Evolutionary conservation across 129 eudicot species (phyloP).

Genomic region (Flaveria linearis): DNA sequence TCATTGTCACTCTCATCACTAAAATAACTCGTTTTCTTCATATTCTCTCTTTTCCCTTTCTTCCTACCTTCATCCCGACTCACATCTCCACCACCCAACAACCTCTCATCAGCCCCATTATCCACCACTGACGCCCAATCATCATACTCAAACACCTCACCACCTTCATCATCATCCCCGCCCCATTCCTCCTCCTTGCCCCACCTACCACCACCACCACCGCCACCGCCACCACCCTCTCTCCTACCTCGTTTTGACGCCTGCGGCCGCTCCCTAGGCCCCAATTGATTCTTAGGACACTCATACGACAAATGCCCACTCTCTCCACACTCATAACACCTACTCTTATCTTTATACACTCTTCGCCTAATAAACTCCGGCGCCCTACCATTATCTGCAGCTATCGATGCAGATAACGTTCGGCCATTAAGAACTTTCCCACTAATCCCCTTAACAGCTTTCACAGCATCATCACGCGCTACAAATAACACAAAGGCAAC

Average conservation of each 20-base stretch:
- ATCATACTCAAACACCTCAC: conserved; percentile 63
- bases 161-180: conserved; percentile 50
- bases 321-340: conserved; percentile 95
- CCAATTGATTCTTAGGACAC: conserved; percentile 79
- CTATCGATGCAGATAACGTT: conserved; percentile 70
- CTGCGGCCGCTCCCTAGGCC: conserved; percentile 70
- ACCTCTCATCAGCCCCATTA: conserved; percentile 74
- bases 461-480: conserved; percentile 63
- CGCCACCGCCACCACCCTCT: conserved; percentile 37
- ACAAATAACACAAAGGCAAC: conserved; percentile 88
- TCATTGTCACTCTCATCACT: conserved; percentile 96
- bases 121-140: conserved; percentile 99
- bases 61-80: conserved; percentile 29
- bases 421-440: conserved; percentile 65
- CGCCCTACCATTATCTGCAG: conserved; percentile 85
- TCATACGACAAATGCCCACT: conserved; percentile 92
- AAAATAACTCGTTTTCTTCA: conserved; percentile 56
- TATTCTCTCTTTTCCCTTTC: conserved; percentile 55
- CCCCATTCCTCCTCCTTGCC: conserved; percentile 43
- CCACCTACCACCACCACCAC: conserved; percentile 29
- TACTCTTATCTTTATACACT: conserved; percentile 82
- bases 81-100: conserved; percentile 53
- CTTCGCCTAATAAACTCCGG: conserved; percentile 68
- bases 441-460: conserved; percentile 55
- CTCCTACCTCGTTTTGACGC: conserved; percentile 52